Evolutionary conservation across 164 flowering plant species (phyloP), one percentile per base, ranked within the genome.

Genomic region (Vitis rupestris): DNA sequence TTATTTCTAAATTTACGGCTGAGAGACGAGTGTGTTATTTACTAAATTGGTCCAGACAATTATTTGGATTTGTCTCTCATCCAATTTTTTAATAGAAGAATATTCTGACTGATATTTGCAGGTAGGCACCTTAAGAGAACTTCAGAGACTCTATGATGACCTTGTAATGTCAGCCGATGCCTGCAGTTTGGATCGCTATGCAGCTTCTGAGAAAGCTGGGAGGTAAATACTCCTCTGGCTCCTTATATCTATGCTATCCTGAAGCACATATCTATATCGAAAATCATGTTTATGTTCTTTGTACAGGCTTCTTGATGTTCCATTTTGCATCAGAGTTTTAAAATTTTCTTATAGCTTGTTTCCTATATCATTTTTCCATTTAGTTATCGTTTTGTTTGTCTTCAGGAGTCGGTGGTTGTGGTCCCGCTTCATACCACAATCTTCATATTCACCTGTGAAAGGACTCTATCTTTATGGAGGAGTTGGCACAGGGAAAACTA

Each of bases 401-500:
- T 72, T 49, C 85, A 93, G 98, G 88, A 93, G 87, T 75, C 76
- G 97, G 73, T 95, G 99, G 99, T 78, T 92, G 66, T 95, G 99
- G 99, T 88, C 96, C 53, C 93, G 96, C 70, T 70, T 91, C 59
- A 66, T 93, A 53, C 93, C 94, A 1, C 93, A 86, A 59, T 77
- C 86, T 69, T 88, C 93, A 29, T 76, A 78, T 70, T 79, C 99
- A 19, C 94, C 98, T 7, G 94, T 91, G 37, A 91, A 82, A 78
- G 99, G 99, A 62, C 86, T 96, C 59, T 96, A 96, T 69, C 97
- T 96, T 27, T 90, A 90, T 80, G 99, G 99, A 65, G 99, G 99
- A 76, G 99, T 96, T 23, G 99, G 99, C 68, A 96, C 99, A 7
- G 99, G 99, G 14, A 96, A 96, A 81, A 96, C 99, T 15, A 96